Percentiles rank a stretch among this genome's conserved stretches.
Conservation (phyloP, 768 basidiomycete genomes). For the Phaffia tasmanica region DNA sequence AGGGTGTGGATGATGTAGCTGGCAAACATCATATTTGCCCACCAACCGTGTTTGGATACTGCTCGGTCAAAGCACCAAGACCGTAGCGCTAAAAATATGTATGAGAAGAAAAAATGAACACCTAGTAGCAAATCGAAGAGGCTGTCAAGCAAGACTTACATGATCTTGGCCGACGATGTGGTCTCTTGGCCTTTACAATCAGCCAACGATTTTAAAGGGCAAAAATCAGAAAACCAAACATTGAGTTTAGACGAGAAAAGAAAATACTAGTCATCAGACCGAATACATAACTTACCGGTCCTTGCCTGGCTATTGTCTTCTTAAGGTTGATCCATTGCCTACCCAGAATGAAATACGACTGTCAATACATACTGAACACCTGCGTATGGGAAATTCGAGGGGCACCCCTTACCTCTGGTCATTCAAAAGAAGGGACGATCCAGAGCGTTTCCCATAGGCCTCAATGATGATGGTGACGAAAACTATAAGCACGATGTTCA, state of each 20-base stretch:
- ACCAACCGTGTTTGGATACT: conserved; percentile 83
- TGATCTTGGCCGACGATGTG: conserved; percentile 38
- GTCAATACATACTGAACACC: background rate
- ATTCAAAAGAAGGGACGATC: conserved; percentile 70
- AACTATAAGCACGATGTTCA: background rate
- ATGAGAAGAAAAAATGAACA: background rate
- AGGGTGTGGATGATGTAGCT: conserved; percentile 72
- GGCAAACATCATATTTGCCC: conserved; percentile 67
- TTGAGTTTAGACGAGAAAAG: too few relatives aligned
- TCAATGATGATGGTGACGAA: conserved; percentile 64
- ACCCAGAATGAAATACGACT: background rate
- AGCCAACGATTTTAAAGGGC: background rate
- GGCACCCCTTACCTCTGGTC: conserved; percentile 46
- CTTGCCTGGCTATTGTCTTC: conserved; percentile 71
- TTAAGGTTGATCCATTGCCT: conserved; percentile 87
- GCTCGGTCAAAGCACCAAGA: conserved; percentile 89
- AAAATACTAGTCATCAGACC: background rate
- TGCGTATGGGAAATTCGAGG: background rate
- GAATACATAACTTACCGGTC: background rate
- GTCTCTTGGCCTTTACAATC: conserved; percentile 63
- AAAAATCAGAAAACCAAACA: background rate
- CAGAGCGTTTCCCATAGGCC: conserved; percentile 78
- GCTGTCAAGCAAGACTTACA: background rate
- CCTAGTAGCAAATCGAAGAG: background rate
- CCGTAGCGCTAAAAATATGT: conserved; percentile 42